Evolutionary conservation across 257 asterid genomes (phyloP).

Genomic region (Schizonepeta tenuifolia): DNA sequence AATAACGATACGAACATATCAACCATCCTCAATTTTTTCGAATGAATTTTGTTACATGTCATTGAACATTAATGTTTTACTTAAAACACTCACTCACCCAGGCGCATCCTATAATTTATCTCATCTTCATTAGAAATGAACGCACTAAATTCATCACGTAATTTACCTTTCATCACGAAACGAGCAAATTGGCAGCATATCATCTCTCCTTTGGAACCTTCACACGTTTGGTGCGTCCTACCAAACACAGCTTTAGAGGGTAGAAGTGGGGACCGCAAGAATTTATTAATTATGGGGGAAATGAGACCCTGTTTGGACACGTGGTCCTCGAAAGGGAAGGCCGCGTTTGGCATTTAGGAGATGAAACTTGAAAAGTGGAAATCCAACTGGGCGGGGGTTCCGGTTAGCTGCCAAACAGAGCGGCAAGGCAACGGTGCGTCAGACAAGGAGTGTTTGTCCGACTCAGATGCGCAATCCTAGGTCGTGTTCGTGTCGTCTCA

Average conservation of each 20-base stretch:
- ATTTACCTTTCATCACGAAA: not conserved
- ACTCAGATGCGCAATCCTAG: constrained; percentile 27
- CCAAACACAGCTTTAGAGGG: constrained; percentile 20
- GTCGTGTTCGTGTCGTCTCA: not conserved
- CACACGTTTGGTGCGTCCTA: not conserved
- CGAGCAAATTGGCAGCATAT: not conserved
- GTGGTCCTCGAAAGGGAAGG: constrained; percentile 25
- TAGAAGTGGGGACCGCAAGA: not conserved
- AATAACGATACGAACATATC: too few relatives aligned
- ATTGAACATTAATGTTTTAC: too few relatives aligned
- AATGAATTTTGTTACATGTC: too few relatives aligned
- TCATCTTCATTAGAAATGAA: not conserved
- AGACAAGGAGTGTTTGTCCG: constrained; percentile 42
- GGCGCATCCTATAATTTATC: too few relatives aligned
- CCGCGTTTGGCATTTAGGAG: constrained; percentile 26
- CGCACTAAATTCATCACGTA: not conserved
- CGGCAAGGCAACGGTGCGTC: constrained; percentile 20
- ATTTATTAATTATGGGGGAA: not conserved
- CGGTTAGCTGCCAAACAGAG: not conserved
- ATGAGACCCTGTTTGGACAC: constrained; percentile 29
- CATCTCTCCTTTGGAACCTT: not conserved
- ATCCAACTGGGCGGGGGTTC: constrained; percentile 14
- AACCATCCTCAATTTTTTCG: too few relatives aligned
- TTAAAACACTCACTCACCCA: too few relatives aligned
- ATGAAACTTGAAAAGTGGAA: not conserved